These are phyloP conservation scores for Chalciporus chontae DNA, from an alignment of 768 basidiomycete genomes.

Conservation along the genomic window DNA sequence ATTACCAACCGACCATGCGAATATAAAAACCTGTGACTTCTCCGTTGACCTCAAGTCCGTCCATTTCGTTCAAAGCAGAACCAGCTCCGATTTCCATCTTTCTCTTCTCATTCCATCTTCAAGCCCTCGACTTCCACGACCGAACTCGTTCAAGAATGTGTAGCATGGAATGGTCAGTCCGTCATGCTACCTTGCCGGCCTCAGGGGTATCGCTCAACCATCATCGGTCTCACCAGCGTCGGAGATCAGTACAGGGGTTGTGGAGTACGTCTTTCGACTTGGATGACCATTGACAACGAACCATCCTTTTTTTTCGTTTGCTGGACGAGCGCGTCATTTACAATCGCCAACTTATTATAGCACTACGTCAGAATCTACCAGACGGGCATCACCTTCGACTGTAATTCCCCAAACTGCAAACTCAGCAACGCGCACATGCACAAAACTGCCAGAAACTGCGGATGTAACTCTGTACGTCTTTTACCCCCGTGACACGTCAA, in stretches of 20 bases:
- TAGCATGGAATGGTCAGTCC: constrained; percentile 51
- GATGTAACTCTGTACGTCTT: constrained; percentile 42
- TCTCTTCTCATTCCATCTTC: neutral
- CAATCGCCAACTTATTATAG: constrained; percentile 31
- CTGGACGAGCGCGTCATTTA: neutral
- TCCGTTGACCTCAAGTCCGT: neutral
- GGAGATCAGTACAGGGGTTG: constrained; percentile 45
- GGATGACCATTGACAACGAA: too few species aligned
- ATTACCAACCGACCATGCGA: constrained; percentile 28
- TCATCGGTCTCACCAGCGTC: constrained; percentile 23
- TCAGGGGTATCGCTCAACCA: constrained; percentile 3
- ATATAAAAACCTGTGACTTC: constrained; percentile 27
- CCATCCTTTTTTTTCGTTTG: neutral
- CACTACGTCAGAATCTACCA: constrained; percentile 64
- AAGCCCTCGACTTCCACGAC: neutral
- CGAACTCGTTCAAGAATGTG: constrained; percentile 42
- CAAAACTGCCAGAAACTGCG: constrained; percentile 53
- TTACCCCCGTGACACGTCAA: neutral
- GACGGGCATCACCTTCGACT: constrained; percentile 58
- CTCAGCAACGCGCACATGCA: constrained; percentile 59
- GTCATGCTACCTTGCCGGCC: neutral
- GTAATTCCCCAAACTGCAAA: constrained; percentile 46
- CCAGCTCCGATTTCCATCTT: neutral
- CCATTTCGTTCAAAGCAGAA: neutral
- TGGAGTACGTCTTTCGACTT: constrained; percentile 26